A percentile compares a stretch with the other conserved stretches of the same genome.
phyloP scores from a whole-genome alignment of 1,139 yeast species.

The Geotrichum reessii region DNA sequence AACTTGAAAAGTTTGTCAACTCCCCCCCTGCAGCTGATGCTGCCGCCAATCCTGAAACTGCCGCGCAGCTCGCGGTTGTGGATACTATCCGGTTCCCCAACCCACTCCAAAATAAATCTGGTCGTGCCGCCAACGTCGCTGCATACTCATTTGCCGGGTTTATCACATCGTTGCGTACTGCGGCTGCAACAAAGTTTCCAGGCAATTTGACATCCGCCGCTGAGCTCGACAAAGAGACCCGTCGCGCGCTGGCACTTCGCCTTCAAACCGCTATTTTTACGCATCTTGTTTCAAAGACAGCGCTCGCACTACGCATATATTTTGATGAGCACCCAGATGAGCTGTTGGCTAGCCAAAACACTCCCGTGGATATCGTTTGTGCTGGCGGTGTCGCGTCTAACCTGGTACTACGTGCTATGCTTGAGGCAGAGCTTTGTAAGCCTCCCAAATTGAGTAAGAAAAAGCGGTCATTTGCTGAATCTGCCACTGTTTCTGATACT shows the following conservation, averaged over 20 bases:
- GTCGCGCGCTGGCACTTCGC: conserved; percentile 49
- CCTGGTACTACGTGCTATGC: conserved; percentile 47
- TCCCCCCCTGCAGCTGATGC: conserved; percentile 28
- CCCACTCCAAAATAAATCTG: conserved; percentile 49
- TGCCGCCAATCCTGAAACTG: conserved; percentile 30
- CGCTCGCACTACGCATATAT: conserved; percentile 41
- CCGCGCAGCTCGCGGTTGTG: conserved; percentile 25
- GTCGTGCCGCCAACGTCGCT: conserved; percentile 38
- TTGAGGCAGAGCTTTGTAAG: conserved; percentile 31
- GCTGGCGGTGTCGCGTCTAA: conserved; percentile 97
- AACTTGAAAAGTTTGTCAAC: conserved; percentile 56
- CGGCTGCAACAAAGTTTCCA: conserved; percentile 17
- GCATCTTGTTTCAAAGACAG: conserved; percentile 63
- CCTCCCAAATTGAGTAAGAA: conserved; percentile 8
- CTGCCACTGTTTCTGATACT: too few species aligned
- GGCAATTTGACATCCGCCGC: not conserved
- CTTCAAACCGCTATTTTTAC: conserved; percentile 63
- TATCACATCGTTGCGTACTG: conserved; percentile 24
- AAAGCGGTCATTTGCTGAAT: too few species aligned
- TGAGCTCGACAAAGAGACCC: conserved; percentile 23
- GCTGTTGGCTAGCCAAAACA: conserved; percentile 29
- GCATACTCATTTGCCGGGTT: conserved; percentile 66
- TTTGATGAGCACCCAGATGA: conserved; percentile 7
- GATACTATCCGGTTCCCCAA: conserved; percentile 42
- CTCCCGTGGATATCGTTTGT: conserved; percentile 57